Base-by-base conservation (phyloP, 2,329 filamentous ascomycete species). In the Xylariaceae sp. region DNA sequence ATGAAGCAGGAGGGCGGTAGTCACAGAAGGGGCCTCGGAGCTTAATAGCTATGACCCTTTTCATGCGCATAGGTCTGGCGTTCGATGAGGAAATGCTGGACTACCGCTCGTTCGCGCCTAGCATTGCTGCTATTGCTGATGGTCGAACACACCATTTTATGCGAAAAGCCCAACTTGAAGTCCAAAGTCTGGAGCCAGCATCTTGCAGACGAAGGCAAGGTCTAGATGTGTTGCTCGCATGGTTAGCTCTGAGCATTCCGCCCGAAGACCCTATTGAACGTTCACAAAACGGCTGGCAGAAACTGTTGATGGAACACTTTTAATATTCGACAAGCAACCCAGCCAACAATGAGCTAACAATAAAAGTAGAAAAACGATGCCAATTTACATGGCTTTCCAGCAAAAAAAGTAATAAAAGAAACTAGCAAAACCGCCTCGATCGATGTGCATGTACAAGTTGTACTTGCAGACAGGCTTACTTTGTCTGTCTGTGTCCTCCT, bases 1-100 rank as follows among this genome's bases (percentile, higher is more conserved):
- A 78, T 80, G 74, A 85, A 85, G 73, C 75, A 78, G 35, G 82
- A 82, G 50, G 74, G 73, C 17, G 76, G 77, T 30, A 76, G 76
- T 42, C 78, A 79, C 67, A 77, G 76, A 60, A 78, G 75, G 51
- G 82, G 82, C 2, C 75, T 85, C 9, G 82, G 82, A 17, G 81
- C 80, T 34, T 71, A 51, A 70, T 61, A n/a, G 15, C 42, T n/a
- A 34, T 37, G 30, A 23, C 11, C n/a, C 18, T 11, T 17, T 23
- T 13, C 30, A 50, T 44, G 44, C 37, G 23, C 39, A 35, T 53
- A 13, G n/a, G 11, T 45, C 37, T 42, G 64, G 65, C 61, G 64
- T 67, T 68, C 55, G 30, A 58, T 54, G 57, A 60, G 55, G 60
- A 56, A 34, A 51, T 55, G 60, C 54, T 60, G 37, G 30, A 55